These are phyloP conservation scores for Eucalyptus regnans DNA, from an alignment of 345 rosid species.

Conservation along the genomic window DNA sequence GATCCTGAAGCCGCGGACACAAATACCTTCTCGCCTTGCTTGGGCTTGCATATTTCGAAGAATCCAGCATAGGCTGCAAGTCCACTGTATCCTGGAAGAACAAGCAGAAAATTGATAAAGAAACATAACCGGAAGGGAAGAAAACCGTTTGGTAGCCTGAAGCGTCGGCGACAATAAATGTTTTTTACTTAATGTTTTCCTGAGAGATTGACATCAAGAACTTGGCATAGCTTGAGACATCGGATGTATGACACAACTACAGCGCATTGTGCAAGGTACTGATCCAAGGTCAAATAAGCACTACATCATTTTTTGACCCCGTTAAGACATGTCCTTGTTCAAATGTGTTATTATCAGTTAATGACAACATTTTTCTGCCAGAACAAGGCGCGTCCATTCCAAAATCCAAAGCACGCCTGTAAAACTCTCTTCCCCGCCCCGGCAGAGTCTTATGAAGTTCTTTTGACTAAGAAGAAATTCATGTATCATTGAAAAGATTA, in stretches of 20 bases:
- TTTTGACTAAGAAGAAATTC: not conserved
- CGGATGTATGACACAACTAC: not conserved
- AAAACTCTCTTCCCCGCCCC: conserved; percentile 5
- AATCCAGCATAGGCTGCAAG: conserved; percentile 33
- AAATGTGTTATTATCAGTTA: not conserved
- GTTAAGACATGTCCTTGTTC: not conserved
- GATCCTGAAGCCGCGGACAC: conserved; percentile 38
- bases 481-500: not conserved
- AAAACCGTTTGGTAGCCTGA: not conserved
- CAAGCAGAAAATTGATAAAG: not conserved
- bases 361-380: not conserved
- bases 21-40: conserved; percentile 31
- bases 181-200: not conserved
- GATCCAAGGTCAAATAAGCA: not conserved
- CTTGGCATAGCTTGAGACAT: conserved; percentile 33
- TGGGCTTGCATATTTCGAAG: conserved; percentile 27
- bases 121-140: not conserved
- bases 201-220: not conserved
- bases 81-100: conserved; percentile 29
- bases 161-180: not conserved
- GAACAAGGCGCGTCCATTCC: not conserved
- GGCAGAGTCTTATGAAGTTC: not conserved
- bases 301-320: not conserved
- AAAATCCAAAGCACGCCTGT: conserved; percentile 15
- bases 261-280: not conserved